Evolutionary conservation across 345 rosid genomes (phyloP), one percentile per base, ranked within the genome.

Genomic region (Microcos paniculata): DNA sequence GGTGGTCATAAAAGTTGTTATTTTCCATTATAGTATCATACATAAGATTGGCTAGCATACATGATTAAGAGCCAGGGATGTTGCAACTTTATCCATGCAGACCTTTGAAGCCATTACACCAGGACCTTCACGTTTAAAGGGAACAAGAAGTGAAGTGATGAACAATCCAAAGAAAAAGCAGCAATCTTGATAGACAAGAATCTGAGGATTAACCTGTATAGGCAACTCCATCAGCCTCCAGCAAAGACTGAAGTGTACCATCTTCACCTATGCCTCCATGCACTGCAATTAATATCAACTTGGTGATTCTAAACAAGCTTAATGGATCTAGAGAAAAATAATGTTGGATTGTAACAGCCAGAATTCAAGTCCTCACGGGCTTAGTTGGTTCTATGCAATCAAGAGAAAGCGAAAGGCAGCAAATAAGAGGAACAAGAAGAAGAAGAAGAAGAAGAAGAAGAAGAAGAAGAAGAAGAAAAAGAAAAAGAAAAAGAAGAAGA

Each of bases 191-290:
- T 48, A n/a, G 38, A 56, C 21, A 53, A 15, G 43, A 33, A 31
- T 35, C 45, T 23, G 6, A 66, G 73, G 74, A 77, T 49, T 48
- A 68, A 95, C 97, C 98, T 84, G 99, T 91, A 77, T 88, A 83
- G 55, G 90, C 88, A 82, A 95, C 90, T 85, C 92, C 98, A 85
- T 82, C 91, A 56, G 88, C 85, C 78, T 87, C 94, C 85, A 95
- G 80, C 76, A 95, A 79, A 61, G 89, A 86, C 78, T 95, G 99
- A 76, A 95, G 84, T 14, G 98, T 93, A 55, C 99, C 99, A 79
- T 95, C 93, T 85, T 95, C 99, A 77, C 99, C 99, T 14, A 95
- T 91, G 81, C 98, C 99, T 80, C 98, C 99, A 79, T 95, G 99
- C 68, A 88, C 99, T 95, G 86, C 68, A 74, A 46, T 76, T 48